Percentiles rank a stretch among this genome's conserved stretches.
Conservation (phyloP, 2,329 filamentous ascomycete genomes). For the Macrophomina tecta region DNA sequence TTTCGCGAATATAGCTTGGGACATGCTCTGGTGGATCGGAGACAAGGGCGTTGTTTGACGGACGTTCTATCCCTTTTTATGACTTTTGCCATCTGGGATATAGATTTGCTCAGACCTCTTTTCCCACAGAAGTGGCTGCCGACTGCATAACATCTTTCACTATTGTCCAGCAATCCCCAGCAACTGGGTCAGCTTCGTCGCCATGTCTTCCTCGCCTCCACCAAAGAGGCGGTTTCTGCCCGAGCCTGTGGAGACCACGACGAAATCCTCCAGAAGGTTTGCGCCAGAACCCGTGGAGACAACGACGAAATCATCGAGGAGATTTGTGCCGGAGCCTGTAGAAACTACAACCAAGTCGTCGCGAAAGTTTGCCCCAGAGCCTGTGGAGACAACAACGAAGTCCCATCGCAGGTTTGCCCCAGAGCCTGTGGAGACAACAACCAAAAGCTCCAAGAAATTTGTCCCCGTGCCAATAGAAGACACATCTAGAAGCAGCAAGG, state of each 20-base stretch:
- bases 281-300: conserved; percentile 46
- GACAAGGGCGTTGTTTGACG: conserved; percentile 25
- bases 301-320: conserved; percentile 32
- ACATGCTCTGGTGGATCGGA: conserved; percentile 27
- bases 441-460: conserved; percentile 57
- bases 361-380: conserved; percentile 64
- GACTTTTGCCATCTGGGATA: conserved; percentile 4
- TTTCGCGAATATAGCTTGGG: conserved; percentile 25
- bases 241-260: conserved; percentile 43
- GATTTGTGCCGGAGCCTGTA: conserved; percentile 41
- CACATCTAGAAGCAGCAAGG: conserved; percentile 37
- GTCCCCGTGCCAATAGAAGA: conserved; percentile 52
- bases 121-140: background rate
- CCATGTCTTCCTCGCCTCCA: conserved; percentile 41
- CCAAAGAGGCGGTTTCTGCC: conserved; percentile 44
- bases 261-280: conserved; percentile 36
- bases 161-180: background rate
- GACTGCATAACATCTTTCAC: conserved; percentile 2
- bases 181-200: conserved; percentile 20
- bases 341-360: conserved; percentile 31
- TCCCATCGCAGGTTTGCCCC: conserved; percentile 47
- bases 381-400: conserved; percentile 73
- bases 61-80: background rate
- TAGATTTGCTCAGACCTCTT: background rate
- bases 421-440: conserved; percentile 40